Evolutionary conservation across 2,329 filamentous ascomycete genomes (phyloP).

Genomic region (Colletotrichum sp.): DNA sequence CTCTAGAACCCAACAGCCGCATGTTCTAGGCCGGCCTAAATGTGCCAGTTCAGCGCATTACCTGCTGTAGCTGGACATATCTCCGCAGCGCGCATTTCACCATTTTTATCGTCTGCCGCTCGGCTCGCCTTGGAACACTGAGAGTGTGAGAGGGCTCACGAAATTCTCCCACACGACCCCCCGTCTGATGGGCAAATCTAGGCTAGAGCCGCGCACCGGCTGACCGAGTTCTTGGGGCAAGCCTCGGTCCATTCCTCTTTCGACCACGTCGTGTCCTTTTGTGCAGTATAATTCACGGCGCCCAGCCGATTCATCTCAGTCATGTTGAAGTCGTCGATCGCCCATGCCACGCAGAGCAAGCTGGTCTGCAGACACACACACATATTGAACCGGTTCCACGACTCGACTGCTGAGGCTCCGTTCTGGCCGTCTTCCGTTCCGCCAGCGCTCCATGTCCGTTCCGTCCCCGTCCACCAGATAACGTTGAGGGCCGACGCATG

Average conservation of each 20-base stretch:
- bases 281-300: not conserved
- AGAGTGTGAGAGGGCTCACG: not conserved
- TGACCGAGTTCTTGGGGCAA: not conserved
- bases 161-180: not conserved
- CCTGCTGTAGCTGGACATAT: conserved; percentile 18
- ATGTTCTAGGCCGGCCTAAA: conserved; percentile 17
- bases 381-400: not conserved
- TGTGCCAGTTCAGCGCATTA: conserved; percentile 3
- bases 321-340: not conserved
- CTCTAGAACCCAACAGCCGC: conserved; percentile 6
- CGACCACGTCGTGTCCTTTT: not conserved
- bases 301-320: not conserved
- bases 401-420: not conserved
- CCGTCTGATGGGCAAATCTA: not conserved
- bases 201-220: not conserved
- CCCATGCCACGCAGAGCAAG: not conserved
- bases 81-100: not conserved
- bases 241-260: not conserved
- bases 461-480: not conserved
- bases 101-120: not conserved
- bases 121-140: not conserved
- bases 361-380: not conserved
- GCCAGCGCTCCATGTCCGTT: not conserved
- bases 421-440: not conserved
- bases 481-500: not conserved